A percentile compares a stretch with the other conserved stretches of the same genome.
Evolutionary conservation across 2,329 filamentous ascomycete species (phyloP).

Genomic region (Byssothecium circinans): DNA sequence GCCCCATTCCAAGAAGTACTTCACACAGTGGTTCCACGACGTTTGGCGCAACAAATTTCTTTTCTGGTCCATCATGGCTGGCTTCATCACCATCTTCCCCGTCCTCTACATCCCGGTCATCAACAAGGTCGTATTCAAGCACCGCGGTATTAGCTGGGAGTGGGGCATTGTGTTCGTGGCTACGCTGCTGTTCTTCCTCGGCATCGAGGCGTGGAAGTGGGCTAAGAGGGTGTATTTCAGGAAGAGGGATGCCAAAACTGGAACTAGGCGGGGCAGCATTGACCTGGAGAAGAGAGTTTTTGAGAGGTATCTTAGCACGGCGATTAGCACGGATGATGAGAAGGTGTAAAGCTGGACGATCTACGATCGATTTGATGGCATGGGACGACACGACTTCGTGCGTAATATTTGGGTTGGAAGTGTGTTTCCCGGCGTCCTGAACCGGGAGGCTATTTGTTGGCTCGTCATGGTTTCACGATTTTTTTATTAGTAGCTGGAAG

Average conservation of each 20-base stretch:
- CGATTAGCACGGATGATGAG: constrained; percentile 35
- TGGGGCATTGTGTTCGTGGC: constrained; percentile 69
- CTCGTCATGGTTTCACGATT: no score
- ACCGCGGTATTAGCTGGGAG: constrained; percentile 67
- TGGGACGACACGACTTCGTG: no score
- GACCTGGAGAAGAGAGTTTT: constrained; percentile 36
- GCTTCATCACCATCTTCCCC: constrained; percentile 51
- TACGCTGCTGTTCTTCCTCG: constrained; percentile 63
- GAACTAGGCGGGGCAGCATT: constrained; percentile 29
- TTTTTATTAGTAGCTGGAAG: no score
- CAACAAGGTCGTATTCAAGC: constrained; percentile 67
- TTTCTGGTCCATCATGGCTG: constrained; percentile 49
- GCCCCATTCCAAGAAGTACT: constrained; percentile 59
- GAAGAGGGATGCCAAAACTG: constrained; percentile 17
- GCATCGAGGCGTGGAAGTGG: constrained; percentile 69
- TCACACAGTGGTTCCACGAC: constrained; percentile 64
- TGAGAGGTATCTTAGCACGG: constrained; percentile 37
- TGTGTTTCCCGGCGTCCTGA: no score
- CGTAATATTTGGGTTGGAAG: no score
- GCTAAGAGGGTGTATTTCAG: constrained; percentile 56
- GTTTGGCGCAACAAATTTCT: constrained; percentile 72
- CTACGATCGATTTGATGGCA: no score
- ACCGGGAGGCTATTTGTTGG: no score
- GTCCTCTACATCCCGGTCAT: constrained; percentile 67
- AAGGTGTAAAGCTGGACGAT: constrained; percentile 21